phyloP scores from a whole-genome alignment of 306 rosid species.

The Pterocarpus macrocarpus region DNA sequence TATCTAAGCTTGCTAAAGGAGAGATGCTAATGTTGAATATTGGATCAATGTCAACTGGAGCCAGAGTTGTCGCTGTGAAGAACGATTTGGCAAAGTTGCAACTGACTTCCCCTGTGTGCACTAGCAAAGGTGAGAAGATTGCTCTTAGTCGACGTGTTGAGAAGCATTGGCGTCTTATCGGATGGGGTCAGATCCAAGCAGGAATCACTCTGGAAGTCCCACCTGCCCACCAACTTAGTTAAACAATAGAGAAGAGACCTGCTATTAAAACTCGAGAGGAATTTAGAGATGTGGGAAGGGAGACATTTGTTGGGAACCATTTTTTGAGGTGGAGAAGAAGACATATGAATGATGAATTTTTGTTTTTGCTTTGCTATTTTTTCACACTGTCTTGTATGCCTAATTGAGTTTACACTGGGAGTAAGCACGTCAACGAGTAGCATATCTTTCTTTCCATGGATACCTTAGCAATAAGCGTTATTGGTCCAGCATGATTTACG shows the following conservation, averaged over 20 bases:
- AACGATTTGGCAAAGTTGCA: constrained; percentile 90
- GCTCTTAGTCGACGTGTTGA: constrained; percentile 95
- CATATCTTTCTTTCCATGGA: constrained; percentile 6
- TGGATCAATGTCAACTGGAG: constrained; percentile 96
- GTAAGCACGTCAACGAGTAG: not conserved
- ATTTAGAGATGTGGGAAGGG: constrained; percentile 53
- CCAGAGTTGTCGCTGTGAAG: constrained; percentile 84
- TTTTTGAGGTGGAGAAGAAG: constrained; percentile 55
- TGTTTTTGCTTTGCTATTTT: constrained; percentile 9
- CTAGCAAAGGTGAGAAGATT: constrained; percentile 94
- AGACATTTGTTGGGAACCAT: constrained; percentile 53
- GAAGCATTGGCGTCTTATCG: constrained; percentile 98
- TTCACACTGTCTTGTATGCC: constrained; percentile 27
- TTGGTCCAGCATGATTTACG: not conserved
- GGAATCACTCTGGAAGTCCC: constrained; percentile 86
- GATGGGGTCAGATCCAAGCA: constrained; percentile 98
- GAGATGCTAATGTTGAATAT: constrained; percentile 98
- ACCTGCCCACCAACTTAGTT: constrained; percentile 51
- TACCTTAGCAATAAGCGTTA: constrained; percentile 34
- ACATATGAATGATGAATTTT: constrained; percentile 41
- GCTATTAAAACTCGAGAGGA: constrained; percentile 44
- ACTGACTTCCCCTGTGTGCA: constrained; percentile 95
- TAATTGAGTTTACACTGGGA: constrained; percentile 45
- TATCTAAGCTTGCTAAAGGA: constrained; percentile 78
- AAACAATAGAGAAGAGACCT: constrained; percentile 8